Evolutionary conservation across 164 flowering plant species (phyloP).

Genomic region (Houttuynia cordata): DNA sequence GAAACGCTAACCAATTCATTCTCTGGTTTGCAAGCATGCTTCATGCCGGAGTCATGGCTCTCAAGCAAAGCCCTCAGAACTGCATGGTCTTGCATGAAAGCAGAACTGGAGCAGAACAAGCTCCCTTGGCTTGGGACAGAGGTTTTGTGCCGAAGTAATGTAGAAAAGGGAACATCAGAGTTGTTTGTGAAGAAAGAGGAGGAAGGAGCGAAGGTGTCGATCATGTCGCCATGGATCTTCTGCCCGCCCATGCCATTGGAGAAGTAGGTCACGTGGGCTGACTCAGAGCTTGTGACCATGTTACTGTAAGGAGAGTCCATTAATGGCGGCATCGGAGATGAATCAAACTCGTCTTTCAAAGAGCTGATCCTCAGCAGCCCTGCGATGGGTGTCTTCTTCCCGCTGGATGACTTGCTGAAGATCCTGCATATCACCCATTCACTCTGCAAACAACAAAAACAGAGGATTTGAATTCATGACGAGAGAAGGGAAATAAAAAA

Average conservation of each 20-base stretch:
- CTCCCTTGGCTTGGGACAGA: slow-evolving; percentile 6
- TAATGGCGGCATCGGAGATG: slow-evolving; percentile 33
- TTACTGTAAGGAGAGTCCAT: slow-evolving; percentile 22
- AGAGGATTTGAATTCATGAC: background rate
- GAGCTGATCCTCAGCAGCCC: slow-evolving; percentile 21
- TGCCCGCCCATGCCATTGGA: slow-evolving; percentile 11
- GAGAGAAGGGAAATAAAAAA: slow-evolving; percentile 3
- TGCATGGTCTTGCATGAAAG: slow-evolving; percentile 8
- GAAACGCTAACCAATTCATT: slow-evolving; percentile 30
- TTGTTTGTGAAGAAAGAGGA: slow-evolving; percentile 13
- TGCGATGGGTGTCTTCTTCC: slow-evolving; percentile 17
- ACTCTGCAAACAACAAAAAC: slow-evolving; percentile 24
- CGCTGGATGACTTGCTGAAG: slow-evolving; percentile 36
- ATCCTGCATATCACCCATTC: slow-evolving; percentile 55
- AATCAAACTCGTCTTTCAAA: slow-evolving; percentile 24
- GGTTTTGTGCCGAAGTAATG: background rate
- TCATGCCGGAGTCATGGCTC: slow-evolving; percentile 16
- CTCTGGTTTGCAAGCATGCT: slow-evolving; percentile 21
- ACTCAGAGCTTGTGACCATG: slow-evolving; percentile 1
- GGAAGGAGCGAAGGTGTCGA: slow-evolving; percentile 11
- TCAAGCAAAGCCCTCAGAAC: slow-evolving; percentile 14
- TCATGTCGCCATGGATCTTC: slow-evolving; percentile 11
- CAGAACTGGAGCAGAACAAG: slow-evolving; percentile 9
- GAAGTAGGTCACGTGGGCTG: slow-evolving; percentile 9
- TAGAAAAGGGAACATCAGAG: slow-evolving; percentile 4